Evolutionary conservation across 2,329 filamentous ascomycete species (phyloP).

Genomic region (Hawksworthiomyces lignivorus): DNA sequence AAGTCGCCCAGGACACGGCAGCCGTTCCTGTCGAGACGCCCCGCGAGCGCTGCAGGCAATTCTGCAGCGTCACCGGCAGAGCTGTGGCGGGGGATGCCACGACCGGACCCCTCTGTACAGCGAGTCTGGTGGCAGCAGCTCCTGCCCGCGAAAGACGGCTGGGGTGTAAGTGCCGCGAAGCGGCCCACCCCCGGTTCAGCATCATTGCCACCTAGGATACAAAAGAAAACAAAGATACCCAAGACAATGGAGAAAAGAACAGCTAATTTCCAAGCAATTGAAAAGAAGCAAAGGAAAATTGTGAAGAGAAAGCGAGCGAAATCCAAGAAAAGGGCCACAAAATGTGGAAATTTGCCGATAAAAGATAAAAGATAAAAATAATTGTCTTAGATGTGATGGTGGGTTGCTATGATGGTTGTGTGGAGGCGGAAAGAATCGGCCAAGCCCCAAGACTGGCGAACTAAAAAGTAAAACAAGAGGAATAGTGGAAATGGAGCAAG

Average conservation of each 20-base stretch:
- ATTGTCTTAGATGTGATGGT: neutral
- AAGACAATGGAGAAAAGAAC: neutral
- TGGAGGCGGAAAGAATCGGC: constrained; percentile 10
- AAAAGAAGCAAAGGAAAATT: neutral
- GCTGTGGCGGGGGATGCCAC: neutral
- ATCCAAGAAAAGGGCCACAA: neutral
- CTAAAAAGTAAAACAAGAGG: no score
- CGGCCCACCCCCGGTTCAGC: constrained; percentile 16
- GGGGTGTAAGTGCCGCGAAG: constrained; percentile 9
- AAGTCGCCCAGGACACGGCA: constrained; percentile 13
- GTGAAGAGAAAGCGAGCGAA: neutral
- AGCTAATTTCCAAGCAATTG: no score
- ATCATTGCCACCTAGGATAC: neutral
- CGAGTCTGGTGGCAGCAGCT: neutral
- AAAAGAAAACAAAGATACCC: neutral
- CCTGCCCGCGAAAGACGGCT: constrained; percentile 5
- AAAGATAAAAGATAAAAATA: constrained; percentile 7
- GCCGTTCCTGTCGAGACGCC: constrained; percentile 7
- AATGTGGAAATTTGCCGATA: constrained; percentile 6
- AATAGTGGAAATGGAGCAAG: no score
- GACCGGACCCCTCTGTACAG: no score
- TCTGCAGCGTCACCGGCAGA: constrained; percentile 1
- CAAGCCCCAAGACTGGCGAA: constrained; percentile 4
- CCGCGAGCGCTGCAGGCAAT: constrained; percentile 9
- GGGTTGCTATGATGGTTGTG: no score